Evolutionary conservation across 2,329 filamentous ascomycete genomes (phyloP).

Genomic region (Claviceps digitariae): DNA sequence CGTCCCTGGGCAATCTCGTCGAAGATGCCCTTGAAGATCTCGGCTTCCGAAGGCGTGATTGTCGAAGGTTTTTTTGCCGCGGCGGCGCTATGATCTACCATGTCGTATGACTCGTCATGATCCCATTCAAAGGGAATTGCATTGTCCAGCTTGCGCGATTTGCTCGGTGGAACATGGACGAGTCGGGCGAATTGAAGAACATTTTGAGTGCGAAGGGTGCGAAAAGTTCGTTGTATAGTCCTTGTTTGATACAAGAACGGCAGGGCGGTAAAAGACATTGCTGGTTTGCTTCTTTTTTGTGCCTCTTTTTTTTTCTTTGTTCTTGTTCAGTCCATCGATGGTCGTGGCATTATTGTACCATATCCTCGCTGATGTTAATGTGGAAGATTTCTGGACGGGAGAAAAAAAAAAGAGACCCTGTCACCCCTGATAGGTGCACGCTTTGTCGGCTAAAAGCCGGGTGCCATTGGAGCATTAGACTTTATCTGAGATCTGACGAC

Average conservation of each 20-base stretch:
- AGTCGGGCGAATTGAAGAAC: slow-evolving; percentile 11
- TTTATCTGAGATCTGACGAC: no score
- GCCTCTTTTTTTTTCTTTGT: background rate
- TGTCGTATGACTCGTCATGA: slow-evolving; percentile 12
- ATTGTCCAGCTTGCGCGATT: slow-evolving; percentile 14
- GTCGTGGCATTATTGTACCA: background rate
- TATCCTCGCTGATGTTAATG: background rate
- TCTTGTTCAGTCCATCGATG: background rate
- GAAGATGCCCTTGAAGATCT: slow-evolving; percentile 46
- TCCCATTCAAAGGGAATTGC: slow-evolving; percentile 41
- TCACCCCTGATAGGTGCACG: background rate
- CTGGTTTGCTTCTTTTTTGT: slow-evolving; percentile 28
- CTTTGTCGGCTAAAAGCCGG: background rate
- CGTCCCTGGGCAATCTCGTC: slow-evolving; percentile 26
- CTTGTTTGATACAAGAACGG: slow-evolving; percentile 63
- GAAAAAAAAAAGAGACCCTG: background rate
- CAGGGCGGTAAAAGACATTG: slow-evolving; percentile 47
- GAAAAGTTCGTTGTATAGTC: slow-evolving; percentile 30
- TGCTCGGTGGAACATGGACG: slow-evolving; percentile 8
- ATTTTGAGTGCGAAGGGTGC: slow-evolving; percentile 13
- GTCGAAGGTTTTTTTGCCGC: slow-evolving; percentile 25
- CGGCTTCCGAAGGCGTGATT: slow-evolving; percentile 43
- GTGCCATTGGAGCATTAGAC: no score
- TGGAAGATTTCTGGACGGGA: background rate
- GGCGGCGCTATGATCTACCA: slow-evolving; percentile 5